Percentiles rank a stretch among this genome's conserved stretches.
Evolutionary conservation across 2,329 filamentous ascomycete species (phyloP).

Genomic region (Fusarium sp.): DNA sequence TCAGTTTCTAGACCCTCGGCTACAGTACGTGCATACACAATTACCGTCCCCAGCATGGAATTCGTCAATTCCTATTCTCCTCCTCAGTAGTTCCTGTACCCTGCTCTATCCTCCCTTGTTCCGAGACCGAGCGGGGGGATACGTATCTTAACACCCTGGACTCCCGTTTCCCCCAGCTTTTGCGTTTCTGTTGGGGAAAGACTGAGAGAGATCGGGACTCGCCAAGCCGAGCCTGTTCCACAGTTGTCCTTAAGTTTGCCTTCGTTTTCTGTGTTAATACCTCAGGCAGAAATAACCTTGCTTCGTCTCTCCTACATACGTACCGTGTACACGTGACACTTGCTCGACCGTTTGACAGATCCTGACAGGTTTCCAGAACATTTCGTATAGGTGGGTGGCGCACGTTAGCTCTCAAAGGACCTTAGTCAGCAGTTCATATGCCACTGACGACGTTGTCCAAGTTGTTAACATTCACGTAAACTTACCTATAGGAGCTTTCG

Average conservation of each 20-base stretch:
- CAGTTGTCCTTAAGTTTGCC: conserved; percentile 15
- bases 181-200: conserved; percentile 35
- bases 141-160: conserved; percentile 30
- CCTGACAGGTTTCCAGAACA: not conserved
- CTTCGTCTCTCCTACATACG: not conserved
- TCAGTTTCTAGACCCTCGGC: conserved; percentile 10
- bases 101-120: conserved; percentile 29
- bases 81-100: not conserved
- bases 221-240: conserved; percentile 38
- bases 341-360: not conserved
- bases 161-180: conserved; percentile 46
- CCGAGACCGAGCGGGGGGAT: conserved; percentile 22
- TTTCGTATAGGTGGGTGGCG: not conserved
- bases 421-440: not conserved
- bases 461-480: not conserved
- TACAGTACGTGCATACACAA: not conserved
- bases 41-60: conserved; percentile 3
- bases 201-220: conserved; percentile 41
- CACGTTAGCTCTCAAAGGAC: not conserved
- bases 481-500: not conserved
- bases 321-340: conserved; percentile 24
- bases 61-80: conserved; percentile 5
- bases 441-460: not conserved
- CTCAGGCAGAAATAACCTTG: conserved; percentile 14
- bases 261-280: not conserved